Base-by-base conservation (phyloP, 768 basidiomycete species). In the Leucocoprinus sp. region DNA sequence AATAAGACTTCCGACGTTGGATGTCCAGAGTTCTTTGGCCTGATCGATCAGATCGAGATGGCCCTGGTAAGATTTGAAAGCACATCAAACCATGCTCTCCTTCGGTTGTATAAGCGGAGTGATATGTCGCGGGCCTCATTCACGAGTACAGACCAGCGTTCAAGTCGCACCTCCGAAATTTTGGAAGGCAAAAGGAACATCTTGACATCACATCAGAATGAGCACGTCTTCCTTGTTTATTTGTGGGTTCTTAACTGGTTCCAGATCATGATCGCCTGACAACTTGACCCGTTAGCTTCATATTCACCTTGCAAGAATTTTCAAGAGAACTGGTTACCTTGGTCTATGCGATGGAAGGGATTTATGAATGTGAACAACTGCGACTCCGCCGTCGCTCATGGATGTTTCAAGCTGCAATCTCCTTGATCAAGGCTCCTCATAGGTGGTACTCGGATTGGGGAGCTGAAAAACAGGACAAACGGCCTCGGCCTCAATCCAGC, bases 221-320 rank as follows among this genome's bases (percentile, higher is more conserved):
- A 96, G 54, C 80, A 81, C 46, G 72, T 96, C 1, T 95, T 95
- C 59, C 62, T 93, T 19, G 84, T 93, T 0, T 95, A 93, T 58
- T 95, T 93, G 93, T 93, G 50, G 60, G 90, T 70, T 28, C 39
- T 40, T 15, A 8, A 5, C 39, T 43, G 17, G 6, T 21, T 36
- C 8, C 28, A 8, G 14, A 22, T 23, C 39, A 19, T 18, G 8
- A 22, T 45, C 11, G 47, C 43, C 49, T 27, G 11, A 27, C 26
- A 29, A 55, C 37, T 12, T 11, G 21, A 21, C 5, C 31, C 24
- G 12, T 22, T 51, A 96, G 93, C 68, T 97, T 95, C 64, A 85
- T 96, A 52, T 99, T 97, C 64, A 95, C 92, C 0, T 61, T 97
- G 35, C 92, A 99, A 63, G 96, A 98, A 58, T 97, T 97, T 59